These are phyloP conservation scores for Drosera spatulata DNA, from an alignment of 179 eudicot genomes.

Conservation along the genomic window DNA sequence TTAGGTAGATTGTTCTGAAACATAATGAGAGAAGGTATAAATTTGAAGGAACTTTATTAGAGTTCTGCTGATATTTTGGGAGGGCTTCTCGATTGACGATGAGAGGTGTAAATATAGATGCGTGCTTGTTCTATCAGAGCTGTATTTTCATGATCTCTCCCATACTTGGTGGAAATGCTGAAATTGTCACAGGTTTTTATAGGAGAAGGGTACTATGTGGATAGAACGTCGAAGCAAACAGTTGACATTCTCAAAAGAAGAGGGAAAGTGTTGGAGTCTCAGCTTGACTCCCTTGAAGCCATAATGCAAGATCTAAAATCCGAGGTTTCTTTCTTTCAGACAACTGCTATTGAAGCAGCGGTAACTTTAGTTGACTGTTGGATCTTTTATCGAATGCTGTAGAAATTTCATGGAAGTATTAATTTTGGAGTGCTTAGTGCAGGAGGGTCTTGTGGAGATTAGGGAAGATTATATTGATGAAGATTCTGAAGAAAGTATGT, in stretches of 20 bases:
- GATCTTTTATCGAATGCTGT: not conserved
- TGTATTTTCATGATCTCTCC: not conserved
- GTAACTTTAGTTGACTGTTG: constrained; percentile 24
- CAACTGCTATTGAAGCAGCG: constrained; percentile 71
- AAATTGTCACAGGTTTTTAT: constrained; percentile 55
- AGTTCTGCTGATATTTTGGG: too few species aligned
- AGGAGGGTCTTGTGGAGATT: constrained; percentile 93
- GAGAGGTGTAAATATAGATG: too few species aligned
- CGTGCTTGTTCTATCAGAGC: too few species aligned
- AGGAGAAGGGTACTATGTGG: constrained; percentile 89
- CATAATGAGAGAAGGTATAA: too few species aligned
- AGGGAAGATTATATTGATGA: constrained; percentile 75
- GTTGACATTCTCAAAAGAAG: constrained; percentile 79
- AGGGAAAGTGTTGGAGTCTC: constrained; percentile 58
- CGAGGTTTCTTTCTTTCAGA: constrained; percentile 79
- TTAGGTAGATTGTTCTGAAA: too few species aligned
- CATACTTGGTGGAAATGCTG: not conserved
- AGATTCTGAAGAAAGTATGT: constrained; percentile 21
- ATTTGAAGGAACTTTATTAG: too few species aligned
- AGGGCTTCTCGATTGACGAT: too few species aligned
- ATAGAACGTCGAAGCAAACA: constrained; percentile 88
- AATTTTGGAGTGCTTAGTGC: too few species aligned
- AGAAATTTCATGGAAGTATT: constrained; percentile 5
- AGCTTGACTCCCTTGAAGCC: constrained; percentile 62
- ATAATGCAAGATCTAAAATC: constrained; percentile 58